A percentile compares a stretch with the other conserved stretches of the same genome.
Conservation (phyloP, 768 basidiomycete species). For the Mycena alexandri region DNA sequence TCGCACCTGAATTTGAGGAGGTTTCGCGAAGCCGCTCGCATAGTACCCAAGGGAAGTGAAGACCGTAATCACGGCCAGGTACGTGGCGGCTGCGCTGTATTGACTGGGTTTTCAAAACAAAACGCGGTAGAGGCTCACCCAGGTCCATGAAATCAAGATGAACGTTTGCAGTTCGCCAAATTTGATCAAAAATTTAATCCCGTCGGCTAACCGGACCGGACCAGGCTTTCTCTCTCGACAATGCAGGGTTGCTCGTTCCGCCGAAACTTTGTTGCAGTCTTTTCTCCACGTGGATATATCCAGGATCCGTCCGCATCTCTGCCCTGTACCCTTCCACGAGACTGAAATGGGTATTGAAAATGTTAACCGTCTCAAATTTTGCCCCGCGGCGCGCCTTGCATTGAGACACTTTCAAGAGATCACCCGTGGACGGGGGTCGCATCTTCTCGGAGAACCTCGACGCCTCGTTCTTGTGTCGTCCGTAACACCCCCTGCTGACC, state of each 20-base stretch:
- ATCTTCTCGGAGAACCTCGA: slow-evolving; percentile 1
- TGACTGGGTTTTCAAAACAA: background rate
- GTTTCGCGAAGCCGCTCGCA: slow-evolving; percentile 44
- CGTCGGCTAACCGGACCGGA: too few relatives aligned
- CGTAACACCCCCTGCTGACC: background rate
- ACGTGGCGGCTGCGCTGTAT: slow-evolving; percentile 39
- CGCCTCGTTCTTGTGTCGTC: background rate
- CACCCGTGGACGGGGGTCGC: too few relatives aligned
- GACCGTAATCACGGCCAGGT: slow-evolving; percentile 46
- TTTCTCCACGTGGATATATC: slow-evolving; percentile 5
- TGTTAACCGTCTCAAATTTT: slow-evolving; percentile 6
- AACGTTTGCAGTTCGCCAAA: too few relatives aligned
- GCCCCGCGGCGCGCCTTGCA: slow-evolving; percentile 1
- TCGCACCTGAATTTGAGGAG: background rate
- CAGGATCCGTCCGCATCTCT: slow-evolving; percentile 29
- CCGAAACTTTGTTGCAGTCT: too few relatives aligned
- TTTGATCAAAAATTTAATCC: too few relatives aligned
- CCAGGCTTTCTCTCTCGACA: too few relatives aligned
- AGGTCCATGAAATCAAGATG: background rate
- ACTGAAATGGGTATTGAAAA: slow-evolving; percentile 15
- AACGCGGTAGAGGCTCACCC: background rate
- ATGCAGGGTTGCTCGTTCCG: too few relatives aligned
- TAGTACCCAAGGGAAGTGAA: slow-evolving; percentile 60
- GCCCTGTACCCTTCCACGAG: slow-evolving; percentile 17
- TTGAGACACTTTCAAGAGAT: too few relatives aligned